Evolutionary conservation across 306 rosid species (phyloP).

Genomic region (Styphnolobium japonicum): DNA sequence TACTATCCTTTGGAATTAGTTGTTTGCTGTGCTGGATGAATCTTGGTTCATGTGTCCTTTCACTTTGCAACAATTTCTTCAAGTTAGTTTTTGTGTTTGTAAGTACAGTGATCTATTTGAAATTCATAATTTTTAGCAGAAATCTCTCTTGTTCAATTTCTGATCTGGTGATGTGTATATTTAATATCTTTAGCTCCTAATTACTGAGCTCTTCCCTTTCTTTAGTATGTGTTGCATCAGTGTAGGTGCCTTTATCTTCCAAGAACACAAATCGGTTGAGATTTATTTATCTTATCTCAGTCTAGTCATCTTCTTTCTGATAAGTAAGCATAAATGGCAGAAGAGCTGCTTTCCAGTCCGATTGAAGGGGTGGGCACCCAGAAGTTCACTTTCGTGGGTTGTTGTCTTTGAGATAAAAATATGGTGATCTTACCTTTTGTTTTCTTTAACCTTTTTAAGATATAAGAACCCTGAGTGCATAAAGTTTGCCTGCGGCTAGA

Average conservation of each 20-base stretch:
- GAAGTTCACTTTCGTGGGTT: not conserved
- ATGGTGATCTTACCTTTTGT: not conserved
- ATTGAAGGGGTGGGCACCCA: not conserved
- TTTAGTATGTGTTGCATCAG: slow-evolving; percentile 2
- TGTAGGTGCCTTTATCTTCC: not conserved
- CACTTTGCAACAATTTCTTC: too few species aligned
- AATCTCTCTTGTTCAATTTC: slow-evolving; percentile 4
- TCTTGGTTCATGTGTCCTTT: too few species aligned
- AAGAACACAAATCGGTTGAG: not conserved
- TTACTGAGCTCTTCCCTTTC: not conserved
- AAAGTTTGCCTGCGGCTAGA: not conserved
- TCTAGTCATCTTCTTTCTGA: not conserved
- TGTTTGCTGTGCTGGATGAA: too few species aligned
- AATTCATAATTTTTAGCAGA: not conserved
- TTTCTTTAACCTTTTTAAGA: not conserved
- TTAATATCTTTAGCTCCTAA: not conserved
- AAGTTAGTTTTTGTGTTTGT: slow-evolving; percentile 28
- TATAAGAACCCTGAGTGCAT: not conserved
- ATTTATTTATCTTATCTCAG: not conserved
- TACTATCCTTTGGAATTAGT: too few species aligned
- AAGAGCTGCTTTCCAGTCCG: not conserved
- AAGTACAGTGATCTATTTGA: slow-evolving; percentile 26
- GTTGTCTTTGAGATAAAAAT: not conserved
- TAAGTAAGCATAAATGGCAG: not conserved
- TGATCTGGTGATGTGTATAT: slow-evolving; percentile 19